Evolutionary conservation across 352 stramenopile genomes (phyloP).

Genomic region (Phytophthora pisi): DNA sequence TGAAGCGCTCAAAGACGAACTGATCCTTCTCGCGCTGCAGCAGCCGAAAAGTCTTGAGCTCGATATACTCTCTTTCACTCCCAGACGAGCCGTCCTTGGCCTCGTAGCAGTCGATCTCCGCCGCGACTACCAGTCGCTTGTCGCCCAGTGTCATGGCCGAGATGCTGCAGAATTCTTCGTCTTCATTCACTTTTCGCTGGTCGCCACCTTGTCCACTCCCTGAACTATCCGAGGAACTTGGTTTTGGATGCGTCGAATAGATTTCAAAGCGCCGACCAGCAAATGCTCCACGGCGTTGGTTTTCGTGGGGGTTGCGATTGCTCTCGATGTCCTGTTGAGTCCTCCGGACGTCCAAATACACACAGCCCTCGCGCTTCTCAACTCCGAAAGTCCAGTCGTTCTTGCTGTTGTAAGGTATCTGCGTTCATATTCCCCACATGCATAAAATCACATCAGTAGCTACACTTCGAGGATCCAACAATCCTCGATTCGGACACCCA

Average conservation of each 20-base stretch:
- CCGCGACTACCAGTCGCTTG: conserved; percentile 60
- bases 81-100: conserved; percentile 7
- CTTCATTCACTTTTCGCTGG: conserved; percentile 52
- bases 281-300: conserved; percentile 65
- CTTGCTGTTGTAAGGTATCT: conserved; percentile 85
- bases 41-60: conserved; percentile 76
- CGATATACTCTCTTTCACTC: conserved; percentile 44
- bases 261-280: conserved; percentile 76
- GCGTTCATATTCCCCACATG: conserved; percentile 3
- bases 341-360: conserved; percentile 71
- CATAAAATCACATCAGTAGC: conserved; percentile 9
- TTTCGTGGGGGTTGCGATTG: conserved; percentile 49
- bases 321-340: conserved; percentile 51
- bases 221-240: background rate
- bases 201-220: background rate
- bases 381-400: conserved; percentile 65
- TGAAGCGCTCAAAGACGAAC: conserved; percentile 80
- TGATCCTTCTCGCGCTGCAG: conserved; percentile 66
- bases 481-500: conserved; percentile 27
- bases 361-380: conserved; percentile 58
- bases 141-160: conserved; percentile 59
- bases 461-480: background rate
- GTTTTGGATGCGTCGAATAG: conserved; percentile 43
- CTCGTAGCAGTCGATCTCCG: conserved; percentile 73
- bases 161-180: conserved; percentile 77